Base-by-base conservation (phyloP, 768 basidiomycete species). In the Punctularia strigosozonata region DNA sequence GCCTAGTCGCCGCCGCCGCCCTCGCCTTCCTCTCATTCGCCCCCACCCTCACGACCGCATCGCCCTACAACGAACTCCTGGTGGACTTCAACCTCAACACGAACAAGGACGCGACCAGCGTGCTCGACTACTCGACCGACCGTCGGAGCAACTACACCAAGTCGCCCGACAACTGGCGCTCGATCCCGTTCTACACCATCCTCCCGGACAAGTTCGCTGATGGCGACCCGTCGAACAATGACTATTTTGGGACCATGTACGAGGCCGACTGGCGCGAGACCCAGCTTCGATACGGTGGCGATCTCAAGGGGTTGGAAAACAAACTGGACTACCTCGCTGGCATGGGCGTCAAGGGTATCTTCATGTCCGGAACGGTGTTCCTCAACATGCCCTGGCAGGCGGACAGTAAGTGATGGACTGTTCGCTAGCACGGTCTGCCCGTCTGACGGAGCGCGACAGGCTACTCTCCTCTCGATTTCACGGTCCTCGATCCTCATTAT, bases 371-470 rank as follows among this genome's bases (percentile, higher is more conserved):
- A 38, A 95, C 91, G 1, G 77, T 80, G 38, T 95, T 89, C 59
- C 44, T 95, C 44, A 94, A 94, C 69, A 91, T 91, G 90, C 60
- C 88, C n/a, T 94, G 90, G 90, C 82, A 91, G 54, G 83, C 88
- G 3, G 90, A 94, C 71, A 89, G 90, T 91, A 39, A 54, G 88
- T 73, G n/a, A n/a, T n/a, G n/a, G n/a, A n/a, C n/a, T 21, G 15
- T 34, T 28, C 25, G 7, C 35, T 28, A 34, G 37, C 35, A 44
- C 41, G 24, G 46, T 46, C 39, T 38, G 33, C 31, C 6, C n/a
- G 3, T 26, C 1, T 5, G 6, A 23, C 31, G 10, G 10, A 8
- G 20, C 33, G 10, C 44, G 50, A 17, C 41, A 87, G 89, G 89
- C 60, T 95, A 94, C 56, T 95, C 91, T 19, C 86, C 90, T 4